A percentile compares a stretch with the other conserved stretches of the same genome.
Evolutionary conservation across 306 rosid genomes (phyloP).

Genomic region (Albizia julibrissin): DNA sequence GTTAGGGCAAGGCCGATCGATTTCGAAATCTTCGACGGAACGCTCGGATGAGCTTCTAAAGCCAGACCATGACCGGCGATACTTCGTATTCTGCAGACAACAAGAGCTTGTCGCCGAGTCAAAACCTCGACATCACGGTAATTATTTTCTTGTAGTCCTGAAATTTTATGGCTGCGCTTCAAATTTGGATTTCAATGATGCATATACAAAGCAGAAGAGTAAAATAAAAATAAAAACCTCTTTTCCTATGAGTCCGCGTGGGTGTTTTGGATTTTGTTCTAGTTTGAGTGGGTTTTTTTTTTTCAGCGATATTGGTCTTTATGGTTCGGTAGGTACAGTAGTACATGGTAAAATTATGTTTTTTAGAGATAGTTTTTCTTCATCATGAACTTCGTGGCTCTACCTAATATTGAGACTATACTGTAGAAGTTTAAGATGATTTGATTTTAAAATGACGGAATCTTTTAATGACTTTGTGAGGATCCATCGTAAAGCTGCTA

Average conservation of each 20-base stretch:
- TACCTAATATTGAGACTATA: background rate
- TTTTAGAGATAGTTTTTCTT: background rate
- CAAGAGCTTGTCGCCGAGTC: constrained; percentile 36
- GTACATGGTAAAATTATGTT: background rate
- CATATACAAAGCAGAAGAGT: background rate
- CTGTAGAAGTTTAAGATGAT: constrained; percentile 4
- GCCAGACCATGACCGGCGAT: constrained; percentile 33
- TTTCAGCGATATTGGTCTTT: background rate
- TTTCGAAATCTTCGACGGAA: constrained; percentile 22
- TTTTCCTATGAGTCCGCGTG: background rate
- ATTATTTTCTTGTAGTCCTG: background rate
- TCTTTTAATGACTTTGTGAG: background rate
- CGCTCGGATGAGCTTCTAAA: constrained; percentile 8
- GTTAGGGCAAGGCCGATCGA: constrained; percentile 18
- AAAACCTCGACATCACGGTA: constrained; percentile 45
- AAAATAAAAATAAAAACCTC: background rate
- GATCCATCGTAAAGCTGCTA: background rate
- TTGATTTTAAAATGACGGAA: background rate
- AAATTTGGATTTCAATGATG: background rate
- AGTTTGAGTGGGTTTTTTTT: constrained; percentile 3
- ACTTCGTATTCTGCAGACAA: constrained; percentile 30
- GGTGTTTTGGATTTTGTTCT: background rate
- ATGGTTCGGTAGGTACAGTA: background rate
- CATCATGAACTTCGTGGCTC: constrained; percentile 1
- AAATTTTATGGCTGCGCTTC: constrained; percentile 1